A percentile compares a stretch with the other conserved stretches of the same genome.
Evolutionary conservation across 2,329 filamentous ascomycete genomes (phyloP).

Genomic region (Fusarium luffae): DNA sequence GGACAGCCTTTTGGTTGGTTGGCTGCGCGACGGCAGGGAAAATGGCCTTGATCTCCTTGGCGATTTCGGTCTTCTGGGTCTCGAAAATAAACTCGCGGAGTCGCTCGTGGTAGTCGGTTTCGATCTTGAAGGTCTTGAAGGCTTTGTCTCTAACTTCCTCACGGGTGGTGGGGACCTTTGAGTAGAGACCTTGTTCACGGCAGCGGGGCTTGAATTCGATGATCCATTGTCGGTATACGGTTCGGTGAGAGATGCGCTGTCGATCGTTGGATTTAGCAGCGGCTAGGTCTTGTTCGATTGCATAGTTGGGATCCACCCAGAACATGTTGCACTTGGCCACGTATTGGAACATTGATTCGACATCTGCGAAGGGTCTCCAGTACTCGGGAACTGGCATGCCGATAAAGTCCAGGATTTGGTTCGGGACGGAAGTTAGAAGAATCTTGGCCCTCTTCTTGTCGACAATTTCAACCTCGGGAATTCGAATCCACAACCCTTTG

Average conservation of each 20-base stretch:
- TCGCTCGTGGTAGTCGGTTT: constrained; percentile 55
- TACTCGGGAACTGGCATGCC: constrained; percentile 60
- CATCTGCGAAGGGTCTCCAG: constrained; percentile 68
- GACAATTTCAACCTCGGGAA: constrained; percentile 72
- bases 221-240: constrained; percentile 69
- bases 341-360: constrained; percentile 71
- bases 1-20: constrained; percentile 33
- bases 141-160: constrained; percentile 63
- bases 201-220: constrained; percentile 71
- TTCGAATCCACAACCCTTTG: constrained; percentile 70
- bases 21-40: not conserved
- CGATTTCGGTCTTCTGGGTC: constrained; percentile 56
- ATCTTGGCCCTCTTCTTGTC: constrained; percentile 69
- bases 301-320: constrained; percentile 51
- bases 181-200: constrained; percentile 53
- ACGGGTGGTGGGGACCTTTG: constrained; percentile 49
- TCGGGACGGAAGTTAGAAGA: constrained; percentile 68
- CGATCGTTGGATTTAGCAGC: constrained; percentile 65
- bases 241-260: constrained; percentile 64
- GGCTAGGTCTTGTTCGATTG: constrained; percentile 46
- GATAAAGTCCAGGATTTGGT: constrained; percentile 69
- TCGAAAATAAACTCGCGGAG: constrained; percentile 54
- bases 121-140: constrained; percentile 61
- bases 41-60: not conserved
- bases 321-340: constrained; percentile 69